Percentiles rank a stretch among this genome's conserved stretches.
These are phyloP conservation scores for Lodderomyces oxycetoniae DNA, from an alignment of 1,139 yeast genomes.

Conservation along the genomic window DNA sequence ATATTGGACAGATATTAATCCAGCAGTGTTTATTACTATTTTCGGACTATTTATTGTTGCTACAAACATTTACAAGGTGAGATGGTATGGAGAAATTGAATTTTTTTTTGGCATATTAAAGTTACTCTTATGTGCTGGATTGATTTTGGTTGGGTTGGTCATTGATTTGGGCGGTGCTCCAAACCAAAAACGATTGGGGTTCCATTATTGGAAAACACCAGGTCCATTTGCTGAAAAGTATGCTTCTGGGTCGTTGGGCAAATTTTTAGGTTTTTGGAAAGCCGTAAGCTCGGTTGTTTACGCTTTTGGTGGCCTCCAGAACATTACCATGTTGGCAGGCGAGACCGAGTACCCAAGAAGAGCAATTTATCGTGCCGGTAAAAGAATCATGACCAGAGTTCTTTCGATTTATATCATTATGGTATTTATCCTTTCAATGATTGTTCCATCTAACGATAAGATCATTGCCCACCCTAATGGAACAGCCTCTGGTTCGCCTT, in stretches of 20 bases:
- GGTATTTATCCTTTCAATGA: conserved; percentile 41
- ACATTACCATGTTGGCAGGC: conserved; percentile 42
- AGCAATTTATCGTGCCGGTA: conserved; percentile 44
- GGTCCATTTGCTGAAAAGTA: conserved; percentile 45
- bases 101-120: conserved; percentile 28
- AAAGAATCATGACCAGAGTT: conserved; percentile 43
- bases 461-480: conserved; percentile 36
- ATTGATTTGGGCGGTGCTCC: conserved; percentile 32
- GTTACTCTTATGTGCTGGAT: conserved; percentile 23
- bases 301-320: conserved; percentile 32
- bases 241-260: conserved; percentile 57
- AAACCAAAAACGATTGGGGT: conserved; percentile 21
- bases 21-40: conserved; percentile 27
- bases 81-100: conserved; percentile 31
- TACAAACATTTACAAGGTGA: conserved; percentile 23
- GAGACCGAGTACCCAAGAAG: conserved; percentile 48
- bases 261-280: conserved; percentile 36
- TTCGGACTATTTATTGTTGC: conserved; percentile 22
- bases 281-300: conserved; percentile 23
- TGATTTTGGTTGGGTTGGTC: conserved; percentile 21
- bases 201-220: conserved; percentile 24
- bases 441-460: conserved; percentile 43
- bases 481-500: conserved; percentile 51
- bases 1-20: conserved; percentile 21
- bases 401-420: conserved; percentile 40